Conservation (phyloP, 1,284 basidiomycete genomes). For the Apiotrichum laibachii region DNA sequence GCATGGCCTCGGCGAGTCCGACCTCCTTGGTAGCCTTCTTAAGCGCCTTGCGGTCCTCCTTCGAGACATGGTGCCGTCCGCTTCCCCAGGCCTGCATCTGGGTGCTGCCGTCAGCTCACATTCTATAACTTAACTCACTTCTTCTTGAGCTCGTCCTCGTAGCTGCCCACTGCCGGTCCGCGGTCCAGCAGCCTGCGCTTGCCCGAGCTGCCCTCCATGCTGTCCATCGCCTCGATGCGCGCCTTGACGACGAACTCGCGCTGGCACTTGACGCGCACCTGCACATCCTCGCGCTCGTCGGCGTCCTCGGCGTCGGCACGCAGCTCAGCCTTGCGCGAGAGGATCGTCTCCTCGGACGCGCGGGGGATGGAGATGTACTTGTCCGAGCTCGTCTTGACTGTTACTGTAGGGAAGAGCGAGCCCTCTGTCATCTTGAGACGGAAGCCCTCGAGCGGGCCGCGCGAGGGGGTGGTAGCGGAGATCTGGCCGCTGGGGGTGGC, state of each 20-base stretch:
- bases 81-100: conserved; percentile 78
- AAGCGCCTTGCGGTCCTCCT: conserved; percentile 62
- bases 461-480: conserved; percentile 45
- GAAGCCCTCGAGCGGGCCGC: conserved; percentile 51
- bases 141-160: conserved; percentile 49
- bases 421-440: conserved; percentile 26
- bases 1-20: conserved; percentile 76
- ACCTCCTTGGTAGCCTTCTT: conserved; percentile 85
- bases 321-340: conserved; percentile 58
- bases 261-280: conserved; percentile 86
- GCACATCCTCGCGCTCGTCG: conserved; percentile 75
- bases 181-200: conserved; percentile 57
- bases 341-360: conserved; percentile 14
- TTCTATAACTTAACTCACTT: conserved; percentile 43
- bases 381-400: conserved; percentile 34
- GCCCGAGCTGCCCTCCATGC: conserved; percentile 48
- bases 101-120: conserved; percentile 53
- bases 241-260: conserved; percentile 85
- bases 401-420: conserved; percentile 31
- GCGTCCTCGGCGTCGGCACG: conserved; percentile 80
- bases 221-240: conserved; percentile 38
- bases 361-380: conserved; percentile 41
- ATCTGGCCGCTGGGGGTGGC: conserved; percentile 45
- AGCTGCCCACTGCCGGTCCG: conserved; percentile 50
- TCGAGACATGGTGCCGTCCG: conserved; percentile 63